Conservation (phyloP, 2,329 filamentous ascomycete species). For the Allantophomopsis lycopodina region DNA sequence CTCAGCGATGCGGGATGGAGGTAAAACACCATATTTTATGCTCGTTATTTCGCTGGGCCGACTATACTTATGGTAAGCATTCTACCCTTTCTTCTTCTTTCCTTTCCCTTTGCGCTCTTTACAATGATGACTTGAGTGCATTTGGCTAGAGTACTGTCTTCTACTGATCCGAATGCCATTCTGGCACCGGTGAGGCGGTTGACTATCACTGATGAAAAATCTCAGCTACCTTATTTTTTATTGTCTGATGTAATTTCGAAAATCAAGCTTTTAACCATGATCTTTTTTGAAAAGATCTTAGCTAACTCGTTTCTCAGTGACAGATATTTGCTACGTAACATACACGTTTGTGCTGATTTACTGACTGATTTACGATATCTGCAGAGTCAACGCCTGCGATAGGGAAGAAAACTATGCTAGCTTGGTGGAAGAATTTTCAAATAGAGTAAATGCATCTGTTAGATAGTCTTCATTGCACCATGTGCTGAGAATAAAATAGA, state of each 20-base stretch:
- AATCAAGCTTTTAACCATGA: not conserved
- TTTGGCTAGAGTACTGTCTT: slow-evolving; percentile 98
- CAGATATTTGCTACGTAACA: no score
- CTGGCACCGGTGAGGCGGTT: slow-evolving; percentile 49
- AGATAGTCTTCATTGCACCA: slow-evolving; percentile 19
- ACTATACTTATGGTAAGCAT: slow-evolving; percentile 12
- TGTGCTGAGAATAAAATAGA: slow-evolving; percentile 39
- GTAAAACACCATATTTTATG: slow-evolving; percentile 40
- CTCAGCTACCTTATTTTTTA: slow-evolving; percentile 92
- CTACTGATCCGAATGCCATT: slow-evolving; percentile 54
- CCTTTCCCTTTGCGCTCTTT: slow-evolving; percentile 4
- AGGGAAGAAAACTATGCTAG: slow-evolving; percentile 75
- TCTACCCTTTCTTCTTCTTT: slow-evolving; percentile 3
- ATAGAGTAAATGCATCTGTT: slow-evolving; percentile 59
- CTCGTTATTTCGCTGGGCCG: slow-evolving; percentile 16
- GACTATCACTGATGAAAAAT: slow-evolving; percentile 94
- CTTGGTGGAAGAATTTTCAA: slow-evolving; percentile 68
- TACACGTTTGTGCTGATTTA: no score
- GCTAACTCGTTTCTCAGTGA: slow-evolving; percentile 9
- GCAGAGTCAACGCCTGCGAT: slow-evolving; percentile 90
- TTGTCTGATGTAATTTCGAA: slow-evolving; percentile 58
- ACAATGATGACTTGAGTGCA: slow-evolving; percentile 99
- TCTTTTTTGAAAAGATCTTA: slow-evolving; percentile 8
- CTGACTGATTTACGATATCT: not conserved
- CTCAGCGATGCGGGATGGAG: slow-evolving; percentile 92